Base-by-base conservation (phyloP, 2,329 filamentous ascomycete genomes). In the Dactylella cylindrospora region DNA sequence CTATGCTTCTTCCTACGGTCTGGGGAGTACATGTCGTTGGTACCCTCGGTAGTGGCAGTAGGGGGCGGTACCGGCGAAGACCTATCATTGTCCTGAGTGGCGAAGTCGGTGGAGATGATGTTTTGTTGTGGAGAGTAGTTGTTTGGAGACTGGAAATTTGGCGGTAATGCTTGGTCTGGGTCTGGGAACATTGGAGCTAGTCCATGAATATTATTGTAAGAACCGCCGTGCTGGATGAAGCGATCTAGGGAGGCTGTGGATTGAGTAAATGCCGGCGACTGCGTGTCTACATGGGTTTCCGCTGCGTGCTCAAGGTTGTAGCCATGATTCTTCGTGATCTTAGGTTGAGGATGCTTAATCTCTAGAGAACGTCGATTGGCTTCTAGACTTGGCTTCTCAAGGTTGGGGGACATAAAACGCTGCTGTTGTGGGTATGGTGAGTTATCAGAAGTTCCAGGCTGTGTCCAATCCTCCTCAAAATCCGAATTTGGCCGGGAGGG, bases 401-500 rank as follows among this genome's bases (percentile, higher is more conserved):
- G 66, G 32, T 49, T 62, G 8, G 57, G 57, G 19, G 49, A 54
- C 22, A 22, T 20, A 26, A 44, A 36, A 13, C 40, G 59, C 62
- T 41, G 67, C 55, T 25, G 67, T 61, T 52, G 68, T 51, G 47
- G 61, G 57, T 55, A 65, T 33, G 35, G 66, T 31, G 38, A 66
- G 35, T 29, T 66, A 52, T 53, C 47, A 13, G 51, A 43, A 5
- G 47, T 49, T 23, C 60, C 53, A 5, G 54, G 53, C 45, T 61
- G 66, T 8, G 40, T 45, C 31, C 52, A 65, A 40, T 72, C 71
- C 19, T 83, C 78, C n/a, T 83, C 80, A 32, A 90, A 70, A 68
- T 90, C 86, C 0, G 88, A 93, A 0, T 82, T 86, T 7, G 89
- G 93, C 29, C 85, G 83, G 25, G 90, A 95, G n/a, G 76, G 76